A percentile compares a stretch with the other conserved stretches of the same genome.
Conservation (phyloP, 2,329 filamentous ascomycete genomes). For the Cladophialophora yegresii region DNA sequence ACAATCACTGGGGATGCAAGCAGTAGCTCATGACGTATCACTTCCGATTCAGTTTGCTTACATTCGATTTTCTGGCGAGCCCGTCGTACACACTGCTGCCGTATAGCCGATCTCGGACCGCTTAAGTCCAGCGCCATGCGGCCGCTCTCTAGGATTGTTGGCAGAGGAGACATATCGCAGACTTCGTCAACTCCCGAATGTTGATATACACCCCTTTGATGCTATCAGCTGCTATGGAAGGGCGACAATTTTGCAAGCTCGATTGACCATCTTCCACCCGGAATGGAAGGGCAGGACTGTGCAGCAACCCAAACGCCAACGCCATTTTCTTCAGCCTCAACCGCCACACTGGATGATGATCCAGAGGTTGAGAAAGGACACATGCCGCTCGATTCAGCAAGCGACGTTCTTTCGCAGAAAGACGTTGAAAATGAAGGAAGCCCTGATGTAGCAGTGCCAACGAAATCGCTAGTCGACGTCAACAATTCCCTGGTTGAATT, state of each 20-base stretch:
- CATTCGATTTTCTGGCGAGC: neutral
- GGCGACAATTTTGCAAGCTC: neutral
- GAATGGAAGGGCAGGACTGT: constrained; percentile 3
- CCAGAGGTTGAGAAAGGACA: constrained; percentile 11
- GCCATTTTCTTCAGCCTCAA: constrained; percentile 15
- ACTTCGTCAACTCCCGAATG: neutral
- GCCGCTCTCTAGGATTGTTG: neutral
- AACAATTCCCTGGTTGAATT: constrained; percentile 34
- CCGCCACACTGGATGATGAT: constrained; percentile 13
- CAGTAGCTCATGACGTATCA: neutral
- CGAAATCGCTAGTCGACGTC: neutral
- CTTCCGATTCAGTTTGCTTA: neutral
- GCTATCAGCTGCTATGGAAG: constrained; percentile 4
- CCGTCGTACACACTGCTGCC: constrained; percentile 5
- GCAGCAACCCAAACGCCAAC: constrained; percentile 1
- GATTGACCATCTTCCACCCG: no score
- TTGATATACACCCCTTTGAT: neutral
- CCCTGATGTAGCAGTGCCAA: neutral
- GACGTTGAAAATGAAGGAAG: constrained; percentile 1
- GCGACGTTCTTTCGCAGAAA: constrained; percentile 3
- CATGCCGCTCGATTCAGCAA: neutral
- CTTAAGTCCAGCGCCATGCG: constrained; percentile 17
- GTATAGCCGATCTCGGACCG: constrained; percentile 15
- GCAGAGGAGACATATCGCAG: neutral
- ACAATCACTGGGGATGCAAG: neutral